Evolutionary conservation across 1,284 basidiomycete species (phyloP), one percentile per base, ranked within the genome.

Genomic region (Leccinum proximum): DNA sequence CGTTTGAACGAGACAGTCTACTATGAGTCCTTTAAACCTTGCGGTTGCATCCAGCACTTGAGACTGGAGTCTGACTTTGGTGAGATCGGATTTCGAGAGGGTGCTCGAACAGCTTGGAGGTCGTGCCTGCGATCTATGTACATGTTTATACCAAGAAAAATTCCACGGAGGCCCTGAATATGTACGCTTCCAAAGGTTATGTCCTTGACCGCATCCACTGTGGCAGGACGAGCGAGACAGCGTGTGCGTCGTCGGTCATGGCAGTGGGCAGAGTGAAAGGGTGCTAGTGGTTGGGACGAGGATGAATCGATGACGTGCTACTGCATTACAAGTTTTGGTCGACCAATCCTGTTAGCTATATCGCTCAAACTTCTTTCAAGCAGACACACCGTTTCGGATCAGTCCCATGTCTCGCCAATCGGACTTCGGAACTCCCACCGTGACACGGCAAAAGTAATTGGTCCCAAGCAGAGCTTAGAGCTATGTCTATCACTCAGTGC

Each of bases 1-100:
- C 1, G 95, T 97, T 75, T 91, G 86, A 65, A 79, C 79, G 67
- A 97, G 82, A 76, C 94, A 97, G 78, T 97, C 26, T 30, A 30
- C 93, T 66, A 93, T 71, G 0, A 94, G 95, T 0, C 96, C 96
- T 13, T 80, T 85, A 79, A 95, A 97, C 22, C 87, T 82, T 54
- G 86, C 81, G 11, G 84, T 81, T 30, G 83, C 77, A 73, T 92
- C 86, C 62, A 95, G 82, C 6, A 95, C 88, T 73, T 97, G 94
- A 1, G 91, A 86, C 76, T 97, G 95, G 58, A 97, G 82, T 62
- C 94, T 86, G 66, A 95, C 93, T 80, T 96, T 86, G n/a, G 84
- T 82, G 38, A 92, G 80, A 72, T 93, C 91, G 68, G 92, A 89
- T 30, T 30, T 30, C 26, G 26, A 30, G 26, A 0, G 91, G 91